Evolutionary conservation across 495 filamentous ascomycete genomes (phyloP).

Genomic region (Penicillium coffeae): DNA sequence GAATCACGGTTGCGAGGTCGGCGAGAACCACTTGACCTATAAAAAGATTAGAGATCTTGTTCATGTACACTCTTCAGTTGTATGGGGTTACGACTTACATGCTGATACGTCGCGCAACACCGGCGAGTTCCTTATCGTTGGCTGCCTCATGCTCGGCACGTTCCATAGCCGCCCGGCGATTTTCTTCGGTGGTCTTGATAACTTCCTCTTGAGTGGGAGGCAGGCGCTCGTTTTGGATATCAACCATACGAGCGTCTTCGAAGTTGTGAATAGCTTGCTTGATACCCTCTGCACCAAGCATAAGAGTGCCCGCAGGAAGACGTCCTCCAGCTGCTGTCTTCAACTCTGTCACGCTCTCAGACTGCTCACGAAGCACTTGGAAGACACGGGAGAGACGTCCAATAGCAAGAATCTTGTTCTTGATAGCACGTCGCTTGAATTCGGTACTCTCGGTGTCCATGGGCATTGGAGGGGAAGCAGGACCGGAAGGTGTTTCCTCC

Average conservation of each 20-base stretch:
- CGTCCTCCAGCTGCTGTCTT: conserved; percentile 94
- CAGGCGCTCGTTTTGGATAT: conserved; percentile 91
- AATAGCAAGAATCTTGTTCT: conserved; percentile 99
- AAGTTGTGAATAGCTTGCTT: conserved; percentile 98
- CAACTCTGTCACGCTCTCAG: conserved; percentile 91
- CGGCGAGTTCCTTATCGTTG: conserved; percentile 80
- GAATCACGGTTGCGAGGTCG: conserved; percentile 32
- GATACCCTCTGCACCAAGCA: conserved; percentile 97
- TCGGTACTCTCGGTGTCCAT: conserved; percentile 81
- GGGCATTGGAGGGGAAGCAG: conserved; percentile 64
- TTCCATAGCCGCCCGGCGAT: conserved; percentile 76
- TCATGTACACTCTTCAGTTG: not conserved
- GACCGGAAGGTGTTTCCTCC: conserved; percentile 51
- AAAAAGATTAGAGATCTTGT: conserved; percentile 8
- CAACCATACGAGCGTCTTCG: conserved; percentile 96
- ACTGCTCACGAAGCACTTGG: conserved; percentile 96
- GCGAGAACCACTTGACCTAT: conserved; percentile 40
- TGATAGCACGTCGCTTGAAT: conserved; percentile 91
- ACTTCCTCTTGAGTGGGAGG: conserved; percentile 94
- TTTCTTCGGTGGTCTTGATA: conserved; percentile 69
- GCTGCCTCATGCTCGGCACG: conserved; percentile 81
- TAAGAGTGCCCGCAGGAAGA: conserved; percentile 90
- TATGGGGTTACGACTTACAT: conserved; percentile 62
- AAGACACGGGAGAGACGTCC: conserved; percentile 95
- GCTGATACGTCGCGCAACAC: conserved; percentile 85